Evolutionary conservation across 225 moss, liverwort and hornwort genomes (phyloP), one percentile per base, ranked within the genome.

Genomic region (Polytrichum formosum): DNA sequence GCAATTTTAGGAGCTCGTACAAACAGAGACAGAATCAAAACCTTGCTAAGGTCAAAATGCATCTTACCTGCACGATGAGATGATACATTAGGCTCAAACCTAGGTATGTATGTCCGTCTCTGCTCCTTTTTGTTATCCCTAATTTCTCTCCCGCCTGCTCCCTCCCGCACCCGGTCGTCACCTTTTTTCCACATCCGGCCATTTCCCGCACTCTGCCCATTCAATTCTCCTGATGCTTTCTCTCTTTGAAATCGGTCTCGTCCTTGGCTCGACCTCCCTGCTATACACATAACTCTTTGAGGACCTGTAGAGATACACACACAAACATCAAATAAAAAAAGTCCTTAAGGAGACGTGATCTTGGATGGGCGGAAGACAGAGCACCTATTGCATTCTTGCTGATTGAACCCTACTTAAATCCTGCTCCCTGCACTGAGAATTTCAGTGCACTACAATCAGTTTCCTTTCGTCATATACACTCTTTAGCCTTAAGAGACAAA

Each of bases 11-110:
- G 26, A 23, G 6, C 23, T 53, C 18, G 5, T 54, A 23, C 18
- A 26, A 26, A 7, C 18, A 53, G 23, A 26, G 10, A 53, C 37
- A 23, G 25, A 69, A 55, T 35, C 56, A 8, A 9, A 53, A 6
- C 5, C 1, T 21, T 31, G 63, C 46, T 26, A 23, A 23, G 25
- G 21, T 65, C 46, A 46, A 16, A 46, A 46, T 46, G 16, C 46
- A 46, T 46, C 46, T 46, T 71, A 82, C 90, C 90, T 81, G 90
- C 90, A 61, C 90, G 90, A 63, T 90, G 90, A 69, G 90, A 61
- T 68, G 90, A 90, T 62, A 90, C 78, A 68, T 88, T 88, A 23
- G 84, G 82, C 60, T 84, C 88, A 71, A 84, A 84, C 56, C 88
- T 84, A 7, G 79, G 82, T 62, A 78, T 78, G 55, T 75, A 68